Evolutionary conservation across 2,329 filamentous ascomycete genomes (phyloP).

Genomic region (Microascus cirrosus): DNA sequence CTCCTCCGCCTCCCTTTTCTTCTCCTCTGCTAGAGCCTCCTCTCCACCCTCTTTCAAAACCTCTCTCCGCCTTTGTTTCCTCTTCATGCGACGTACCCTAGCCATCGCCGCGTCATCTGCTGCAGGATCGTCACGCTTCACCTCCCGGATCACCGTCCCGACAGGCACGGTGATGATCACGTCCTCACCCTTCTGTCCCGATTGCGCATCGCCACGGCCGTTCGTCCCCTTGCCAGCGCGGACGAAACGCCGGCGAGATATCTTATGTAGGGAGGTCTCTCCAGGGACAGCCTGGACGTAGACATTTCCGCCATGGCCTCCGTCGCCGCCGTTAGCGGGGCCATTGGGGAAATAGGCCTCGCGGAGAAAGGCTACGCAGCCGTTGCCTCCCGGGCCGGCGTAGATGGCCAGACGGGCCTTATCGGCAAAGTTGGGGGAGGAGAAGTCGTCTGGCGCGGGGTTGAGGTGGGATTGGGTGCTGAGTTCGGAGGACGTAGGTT

Average conservation of each 20-base stretch:
- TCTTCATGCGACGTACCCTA: slow-evolving; percentile 17
- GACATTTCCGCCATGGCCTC: slow-evolving; percentile 80
- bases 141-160: slow-evolving; percentile 79
- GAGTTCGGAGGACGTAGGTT: background rate
- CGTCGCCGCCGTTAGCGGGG: slow-evolving; percentile 89
- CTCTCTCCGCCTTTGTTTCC: slow-evolving; percentile 20
- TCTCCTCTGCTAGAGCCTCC: slow-evolving; percentile 5
- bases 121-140: slow-evolving; percentile 67
- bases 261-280: slow-evolving; percentile 87
- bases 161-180: slow-evolving; percentile 83
- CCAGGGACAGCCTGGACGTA: slow-evolving; percentile 90
- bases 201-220: slow-evolving; percentile 61
- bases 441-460: slow-evolving; percentile 75
- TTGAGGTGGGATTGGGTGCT: slow-evolving; percentile 50
- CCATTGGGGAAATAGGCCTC: slow-evolving; percentile 85
- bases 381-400: slow-evolving; percentile 75
- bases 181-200: slow-evolving; percentile 76
- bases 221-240: slow-evolving; percentile 67
- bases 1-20: background rate
- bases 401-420: slow-evolving; percentile 67
- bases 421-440: slow-evolving; percentile 74
- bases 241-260: slow-evolving; percentile 65
- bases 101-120: slow-evolving; percentile 45
- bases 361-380: slow-evolving; percentile 86
- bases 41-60: slow-evolving; percentile 21